A percentile compares a stretch with the other conserved stretches of the same genome.
These are phyloP conservation scores for Ascosphaera pollenicola DNA, from an alignment of 2,329 filamentous ascomycete species.

Conservation along the genomic window DNA sequence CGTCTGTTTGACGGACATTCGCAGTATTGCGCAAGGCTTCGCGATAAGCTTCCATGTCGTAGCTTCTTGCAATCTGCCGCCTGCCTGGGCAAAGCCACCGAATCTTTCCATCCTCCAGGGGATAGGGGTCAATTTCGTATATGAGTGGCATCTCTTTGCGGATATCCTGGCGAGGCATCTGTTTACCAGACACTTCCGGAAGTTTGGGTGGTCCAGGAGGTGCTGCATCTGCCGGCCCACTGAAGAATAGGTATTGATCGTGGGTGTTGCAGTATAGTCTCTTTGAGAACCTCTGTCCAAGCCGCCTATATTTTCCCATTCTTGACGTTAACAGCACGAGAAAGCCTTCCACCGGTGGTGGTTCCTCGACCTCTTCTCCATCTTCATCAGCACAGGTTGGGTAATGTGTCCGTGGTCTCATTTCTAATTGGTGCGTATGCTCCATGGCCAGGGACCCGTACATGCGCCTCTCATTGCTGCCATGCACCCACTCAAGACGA, in stretches of 20 bases:
- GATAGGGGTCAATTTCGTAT: slow-evolving; percentile 40
- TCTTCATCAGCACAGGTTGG: slow-evolving; percentile 27
- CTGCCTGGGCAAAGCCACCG: slow-evolving; percentile 31
- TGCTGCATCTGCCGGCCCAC: slow-evolving; percentile 34
- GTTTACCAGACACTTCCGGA: slow-evolving; percentile 18
- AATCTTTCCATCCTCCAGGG: slow-evolving; percentile 29
- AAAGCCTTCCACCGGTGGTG: slow-evolving; percentile 42
- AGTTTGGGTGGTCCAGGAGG: slow-evolving; percentile 37
- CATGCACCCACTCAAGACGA: slow-evolving; percentile 45
- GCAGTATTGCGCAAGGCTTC: slow-evolving; percentile 36
- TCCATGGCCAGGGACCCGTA: slow-evolving; percentile 47
- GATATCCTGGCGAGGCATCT: slow-evolving; percentile 32
- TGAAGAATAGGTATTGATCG: slow-evolving; percentile 40
- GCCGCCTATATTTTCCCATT: slow-evolving; percentile 32
- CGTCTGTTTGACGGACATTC: slow-evolving; percentile 36
- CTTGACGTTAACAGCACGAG: slow-evolving; percentile 42
- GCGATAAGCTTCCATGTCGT: slow-evolving; percentile 36
- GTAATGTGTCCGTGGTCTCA: slow-evolving; percentile 43
- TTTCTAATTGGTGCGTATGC: slow-evolving; percentile 41
- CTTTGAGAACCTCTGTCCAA: slow-evolving; percentile 42
- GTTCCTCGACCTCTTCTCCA: slow-evolving; percentile 28
- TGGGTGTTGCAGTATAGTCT: slow-evolving; percentile 42
- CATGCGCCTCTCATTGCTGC: slow-evolving; percentile 43
- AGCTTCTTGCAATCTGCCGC: slow-evolving; percentile 22
- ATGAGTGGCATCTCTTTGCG: slow-evolving; percentile 34